Base-by-base conservation (phyloP, 179 eudicot genomes). In the Camellia oleifera region DNA sequence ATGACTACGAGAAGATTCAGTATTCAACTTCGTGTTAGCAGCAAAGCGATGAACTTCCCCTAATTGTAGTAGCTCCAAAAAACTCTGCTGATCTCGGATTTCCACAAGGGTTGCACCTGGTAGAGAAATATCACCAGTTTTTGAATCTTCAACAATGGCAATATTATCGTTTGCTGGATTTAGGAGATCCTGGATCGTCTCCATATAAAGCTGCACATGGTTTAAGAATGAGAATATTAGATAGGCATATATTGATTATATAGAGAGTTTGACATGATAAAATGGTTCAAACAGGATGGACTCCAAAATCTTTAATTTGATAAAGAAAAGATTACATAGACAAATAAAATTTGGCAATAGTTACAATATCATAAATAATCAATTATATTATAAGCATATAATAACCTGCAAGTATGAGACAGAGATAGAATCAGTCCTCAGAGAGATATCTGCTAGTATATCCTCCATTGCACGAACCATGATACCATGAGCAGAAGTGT, bases 401-500 rank as follows among this genome's bases (percentile, higher is more conserved):
- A 60, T 69, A 72, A 96, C 99, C 98, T 97, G 99, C 86, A 97
- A 83, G 83, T 93, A 97, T 11, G 99, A 97, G 78, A 97, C 93
- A 56, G 79, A 86, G 77, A 97, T 81, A 67, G 92, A 89, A 85
- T 97, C 99, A 62, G 98, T 91, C 83, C 86, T 92, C 17, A 81
- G 82, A 77, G 90, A 88, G 73, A 93, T 78, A 81, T 91, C 91
- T 54, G 93, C 89, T 76, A 97, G 88, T 75, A 97, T 93, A 85
- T 93, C 98, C 89, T 97, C 99, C 98, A 97, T 93, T n/a, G 98
- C 85, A 18, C 99, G 99, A 79, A 97, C 98, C 99, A 97, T 97
- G 79, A 97, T 97, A 61, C 99, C 99, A 83, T 98, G 92, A 75
- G 89, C 90, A 79, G 99, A 88, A 79, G 90, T 87, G 80, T 94